Evolutionary conservation across 495 filamentous ascomycete genomes (phyloP).

Genomic region (Penicillium malachiteum): DNA sequence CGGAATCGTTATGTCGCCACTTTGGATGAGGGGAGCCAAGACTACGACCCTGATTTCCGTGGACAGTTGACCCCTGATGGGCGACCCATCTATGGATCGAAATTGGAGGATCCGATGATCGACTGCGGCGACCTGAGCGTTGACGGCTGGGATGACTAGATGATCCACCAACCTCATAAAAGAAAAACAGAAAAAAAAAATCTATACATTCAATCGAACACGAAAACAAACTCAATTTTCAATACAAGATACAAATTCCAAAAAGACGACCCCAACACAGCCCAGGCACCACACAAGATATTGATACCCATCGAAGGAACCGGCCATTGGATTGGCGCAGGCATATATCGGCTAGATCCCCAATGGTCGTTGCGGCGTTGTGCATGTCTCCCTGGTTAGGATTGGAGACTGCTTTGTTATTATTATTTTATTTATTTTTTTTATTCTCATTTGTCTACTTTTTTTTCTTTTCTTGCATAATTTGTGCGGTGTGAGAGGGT

Average conservation of each 20-base stretch:
- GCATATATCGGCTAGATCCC: slow-evolving; percentile 22
- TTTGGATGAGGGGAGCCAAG: slow-evolving; percentile 44
- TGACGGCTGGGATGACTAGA: slow-evolving; percentile 37
- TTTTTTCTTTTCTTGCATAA: slow-evolving; percentile 27
- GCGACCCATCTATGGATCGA: slow-evolving; percentile 41
- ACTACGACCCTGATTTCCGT: slow-evolving; percentile 47
- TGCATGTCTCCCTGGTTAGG: slow-evolving; percentile 26
- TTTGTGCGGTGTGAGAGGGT: slow-evolving; percentile 19
- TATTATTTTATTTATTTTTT: slow-evolving; percentile 12
- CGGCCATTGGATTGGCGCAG: slow-evolving; percentile 13
- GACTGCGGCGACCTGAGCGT: slow-evolving; percentile 37
- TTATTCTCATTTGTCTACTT: slow-evolving; percentile 7
- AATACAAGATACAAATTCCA: slow-evolving; percentile 4
- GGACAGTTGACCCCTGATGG: slow-evolving; percentile 45
- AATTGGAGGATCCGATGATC: slow-evolving; percentile 38
- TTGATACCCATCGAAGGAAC: slow-evolving; percentile 32
- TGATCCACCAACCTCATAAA: neutral
- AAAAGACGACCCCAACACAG: slow-evolving; percentile 7
- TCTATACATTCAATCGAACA: neutral
- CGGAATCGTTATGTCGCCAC: slow-evolving; percentile 50
- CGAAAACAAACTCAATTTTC: slow-evolving; percentile 3
- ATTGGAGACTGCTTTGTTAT: slow-evolving; percentile 23
- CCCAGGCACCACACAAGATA: slow-evolving; percentile 7
- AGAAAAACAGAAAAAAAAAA: slow-evolving; percentile 14
- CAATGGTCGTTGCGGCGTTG: slow-evolving; percentile 37